phyloP scores from a whole-genome alignment of 768 basidiomycete genomes.

The Podaxis sp. region DNA sequence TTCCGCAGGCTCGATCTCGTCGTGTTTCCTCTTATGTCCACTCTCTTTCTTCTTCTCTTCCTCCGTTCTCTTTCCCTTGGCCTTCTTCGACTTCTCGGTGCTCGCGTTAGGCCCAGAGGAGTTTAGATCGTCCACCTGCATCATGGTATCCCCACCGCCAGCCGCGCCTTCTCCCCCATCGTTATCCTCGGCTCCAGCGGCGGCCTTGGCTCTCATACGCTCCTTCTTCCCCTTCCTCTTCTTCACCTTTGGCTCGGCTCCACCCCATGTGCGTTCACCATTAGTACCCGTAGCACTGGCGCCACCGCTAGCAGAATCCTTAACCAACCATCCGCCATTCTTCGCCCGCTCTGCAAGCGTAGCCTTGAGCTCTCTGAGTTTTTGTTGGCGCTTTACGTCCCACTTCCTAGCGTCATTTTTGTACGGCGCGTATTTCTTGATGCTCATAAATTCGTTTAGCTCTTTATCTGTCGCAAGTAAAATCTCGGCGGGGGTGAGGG shows the following conservation, averaged over 20 bases:
- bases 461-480: conserved; percentile 90
- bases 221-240: conserved; percentile 42
- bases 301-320: conserved; percentile 16
- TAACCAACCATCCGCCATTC: conserved; percentile 17
- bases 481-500: conserved; percentile 81
- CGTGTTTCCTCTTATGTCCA: conserved; percentile 21
- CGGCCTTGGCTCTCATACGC: conserved; percentile 14
- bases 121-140: conserved; percentile 20
- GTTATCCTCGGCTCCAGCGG: conserved; percentile 31
- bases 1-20: conserved; percentile 28
- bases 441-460: conserved; percentile 85
- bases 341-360: conserved; percentile 46
- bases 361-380: conserved; percentile 70
- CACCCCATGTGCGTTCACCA: conserved; percentile 21
- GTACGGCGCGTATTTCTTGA: conserved; percentile 93
- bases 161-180: conserved; percentile 18
- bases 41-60: conserved; percentile 21
- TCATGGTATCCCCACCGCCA: conserved; percentile 18
- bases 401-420: conserved; percentile 42
- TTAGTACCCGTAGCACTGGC: conserved; percentile 18
- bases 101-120: conserved; percentile 17
- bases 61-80: conserved; percentile 29
- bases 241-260: conserved; percentile 25
- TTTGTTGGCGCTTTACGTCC: conserved; percentile 61
- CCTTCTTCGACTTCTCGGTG: conserved; percentile 19